Evolutionary conservation across 2,329 filamentous ascomycete species (phyloP), one percentile per base, ranked within the genome.

Genomic region (Didymosphaeria variabile): DNA sequence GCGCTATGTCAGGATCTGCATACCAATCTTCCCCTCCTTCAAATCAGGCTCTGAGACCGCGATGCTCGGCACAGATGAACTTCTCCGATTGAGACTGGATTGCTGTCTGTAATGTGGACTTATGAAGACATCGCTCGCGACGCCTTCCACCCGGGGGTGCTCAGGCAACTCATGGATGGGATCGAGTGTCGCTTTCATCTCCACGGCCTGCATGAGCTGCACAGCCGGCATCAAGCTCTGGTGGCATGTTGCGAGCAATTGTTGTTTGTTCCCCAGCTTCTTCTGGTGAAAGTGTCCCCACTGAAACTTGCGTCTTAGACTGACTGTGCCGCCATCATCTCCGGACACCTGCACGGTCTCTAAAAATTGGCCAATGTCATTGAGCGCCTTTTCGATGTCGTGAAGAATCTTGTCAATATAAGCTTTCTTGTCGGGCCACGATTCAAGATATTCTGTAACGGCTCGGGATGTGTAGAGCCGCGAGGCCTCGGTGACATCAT

Each of bases 281-380:
- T 70, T 68, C 45, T 75, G 74, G 42, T 77, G 69, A 34, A 62
- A 63, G 13, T 74, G 32, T 3, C 71, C 63, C 71, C 73, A 76
- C 29, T 74, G 72, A 31, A 74, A 70, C 58, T 68, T 75, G 15
- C 67, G 70, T 60, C 61, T 72, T 57, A 72, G 64, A 40, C 55
- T 62, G 38, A 57, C 62, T 50, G 65, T 57, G 54, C 68, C 67
- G 15, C 65, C 59, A 17, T 71, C 67, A 59, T 74, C 67, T 51
- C 67, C 67, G 45, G 58, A 62, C 5, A 62, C 63, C 34, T 65
- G 67, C 19, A 69, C 67, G 46, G 66, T 61, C 23, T 75, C 68
- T 21, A 77, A 64, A n/a, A 70, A 71, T 36, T 59, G 58, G 13
- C 74, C 74, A 5, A 77, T 73, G 13, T 73, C 71, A 55, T 73